Base-by-base conservation (phyloP, 108 stramenopile genomes). In the Nitzschia sp. region DNA sequence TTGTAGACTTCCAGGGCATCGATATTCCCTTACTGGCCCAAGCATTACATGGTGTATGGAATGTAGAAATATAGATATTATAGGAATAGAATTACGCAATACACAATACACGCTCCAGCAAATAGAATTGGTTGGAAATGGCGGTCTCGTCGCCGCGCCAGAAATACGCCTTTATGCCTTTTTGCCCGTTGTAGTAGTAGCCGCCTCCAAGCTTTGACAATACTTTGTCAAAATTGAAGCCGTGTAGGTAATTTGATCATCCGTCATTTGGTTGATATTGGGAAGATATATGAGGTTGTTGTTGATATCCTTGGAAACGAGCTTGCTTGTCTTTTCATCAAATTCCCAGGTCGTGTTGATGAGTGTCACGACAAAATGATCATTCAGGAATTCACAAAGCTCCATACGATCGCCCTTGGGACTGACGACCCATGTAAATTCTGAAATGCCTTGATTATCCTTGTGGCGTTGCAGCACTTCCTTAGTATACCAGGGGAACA, bases 321-420 rank as follows among this genome's bases (percentile, higher is more conserved):
- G 24, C 17, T 45, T 48, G 25, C 15, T 68, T 19, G 55, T 31
- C 47, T 68, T 57, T 38, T 55, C 56, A 36, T 68, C 27, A 19
- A 30, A 55, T 48, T 68, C 67, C 67, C 67, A 68, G 19, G 67
- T 68, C 8, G 67, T 68, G 27, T 68, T 68, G 32, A 68, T 68
- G 54, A 68, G 35, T 34, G 27, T n/a, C 18, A 68, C 67, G 33
- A 68, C 54, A 30, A 42, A 45, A 25, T 68, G 33, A 18, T 55
- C 18, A 36, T 68, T 68, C 55, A 68, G 15, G 36, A 68, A 68
- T n/a, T 42, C 54, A 26, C 67, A 68, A 9, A 68, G 46, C 15
- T 42, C 54, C 54, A 57, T 38, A 4, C 67, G 67, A 46, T 55
- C 18, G 19, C 55, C 38, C 21, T 15, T 36, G 35, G 54, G 56